A percentile compares a stretch with the other conserved stretches of the same genome.
Evolutionary conservation across 768 basidiomycete genomes (phyloP).

Genomic region (Mycena rosella): DNA sequence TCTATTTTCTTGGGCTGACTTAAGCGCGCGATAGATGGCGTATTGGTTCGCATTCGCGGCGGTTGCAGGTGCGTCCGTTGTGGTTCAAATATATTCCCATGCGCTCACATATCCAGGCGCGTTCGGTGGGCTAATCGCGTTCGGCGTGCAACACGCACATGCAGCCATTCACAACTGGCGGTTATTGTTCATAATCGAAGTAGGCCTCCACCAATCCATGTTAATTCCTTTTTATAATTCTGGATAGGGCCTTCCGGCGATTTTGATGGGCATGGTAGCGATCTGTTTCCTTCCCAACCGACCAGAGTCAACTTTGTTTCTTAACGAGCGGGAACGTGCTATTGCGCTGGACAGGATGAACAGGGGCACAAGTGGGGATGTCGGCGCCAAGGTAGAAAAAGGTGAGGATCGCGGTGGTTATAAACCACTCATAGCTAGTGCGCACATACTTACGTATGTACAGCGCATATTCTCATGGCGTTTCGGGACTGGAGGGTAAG

Average conservation of each 20-base stretch:
- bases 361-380: constrained; percentile 74
- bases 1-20: neutral
- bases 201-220: constrained; percentile 36
- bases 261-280: constrained; percentile 71
- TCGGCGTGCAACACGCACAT: constrained; percentile 76
- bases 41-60: constrained; percentile 91
- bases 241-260: constrained; percentile 59
- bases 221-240: neutral
- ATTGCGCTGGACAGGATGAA: constrained; percentile 78
- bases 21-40: constrained; percentile 63
- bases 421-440: no score
- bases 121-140: constrained; percentile 86
- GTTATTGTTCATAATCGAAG: constrained; percentile 82
- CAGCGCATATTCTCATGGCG: constrained; percentile 73
- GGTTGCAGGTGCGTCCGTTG: constrained; percentile 64
- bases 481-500: constrained; percentile 80
- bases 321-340: constrained; percentile 61
- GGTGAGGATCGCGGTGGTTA: constrained; percentile 48
- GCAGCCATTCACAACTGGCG: constrained; percentile 66
- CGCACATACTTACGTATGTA: neutral
- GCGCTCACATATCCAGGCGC: constrained; percentile 49
- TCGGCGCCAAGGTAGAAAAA: constrained; percentile 73
- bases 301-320: constrained; percentile 65
- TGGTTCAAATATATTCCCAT: neutral
- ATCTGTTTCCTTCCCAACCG: constrained; percentile 62